Evolutionary conservation across 352 stramenopile genomes (phyloP).

Genomic region (Pythium phragmiticola): DNA sequence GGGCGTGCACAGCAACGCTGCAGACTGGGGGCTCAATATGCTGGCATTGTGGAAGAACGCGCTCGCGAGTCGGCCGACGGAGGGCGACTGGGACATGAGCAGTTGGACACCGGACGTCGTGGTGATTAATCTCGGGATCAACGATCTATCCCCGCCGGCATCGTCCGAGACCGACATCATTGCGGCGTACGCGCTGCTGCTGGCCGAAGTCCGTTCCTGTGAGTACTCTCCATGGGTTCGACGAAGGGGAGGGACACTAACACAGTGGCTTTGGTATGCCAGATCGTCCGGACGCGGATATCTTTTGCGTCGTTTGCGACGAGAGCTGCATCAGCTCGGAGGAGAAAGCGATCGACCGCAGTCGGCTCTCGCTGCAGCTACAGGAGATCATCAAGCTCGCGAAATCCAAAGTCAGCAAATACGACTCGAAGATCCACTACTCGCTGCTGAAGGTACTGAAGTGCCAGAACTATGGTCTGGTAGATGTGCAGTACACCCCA

Average conservation of each 20-base stretch:
- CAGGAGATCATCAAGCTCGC: slow-evolving; percentile 87
- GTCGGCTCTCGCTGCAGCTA: slow-evolving; percentile 74
- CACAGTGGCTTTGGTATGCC: background rate
- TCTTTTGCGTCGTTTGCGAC: slow-evolving; percentile 86
- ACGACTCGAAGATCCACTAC: slow-evolving; percentile 83
- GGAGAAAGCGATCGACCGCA: slow-evolving; percentile 70
- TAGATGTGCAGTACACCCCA: background rate
- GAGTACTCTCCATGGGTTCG: slow-evolving; percentile 22
- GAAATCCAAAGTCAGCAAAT: slow-evolving; percentile 73
- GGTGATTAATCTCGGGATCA: slow-evolving; percentile 81
- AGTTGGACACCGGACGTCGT: slow-evolving; percentile 82
- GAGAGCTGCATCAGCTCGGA: slow-evolving; percentile 81
- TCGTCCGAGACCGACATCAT: slow-evolving; percentile 86
- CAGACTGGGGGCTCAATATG: slow-evolving; percentile 85
- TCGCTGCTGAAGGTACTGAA: slow-evolving; percentile 65
- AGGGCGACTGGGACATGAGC: slow-evolving; percentile 68
- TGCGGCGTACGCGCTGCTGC: slow-evolving; percentile 62
- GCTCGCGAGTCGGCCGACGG: slow-evolving; percentile 63
- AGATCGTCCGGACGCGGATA: slow-evolving; percentile 81
- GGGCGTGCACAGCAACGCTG: slow-evolving; percentile 82
- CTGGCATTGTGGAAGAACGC: slow-evolving; percentile 80
- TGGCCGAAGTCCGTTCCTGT: slow-evolving; percentile 80
- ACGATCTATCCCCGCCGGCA: slow-evolving; percentile 80
- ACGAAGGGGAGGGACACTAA: too few species aligned
- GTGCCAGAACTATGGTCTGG: too few species aligned